These are phyloP conservation scores for Colletotrichum limetticola DNA, from an alignment of 2,329 filamentous ascomycete species.

Conservation along the genomic window DNA sequence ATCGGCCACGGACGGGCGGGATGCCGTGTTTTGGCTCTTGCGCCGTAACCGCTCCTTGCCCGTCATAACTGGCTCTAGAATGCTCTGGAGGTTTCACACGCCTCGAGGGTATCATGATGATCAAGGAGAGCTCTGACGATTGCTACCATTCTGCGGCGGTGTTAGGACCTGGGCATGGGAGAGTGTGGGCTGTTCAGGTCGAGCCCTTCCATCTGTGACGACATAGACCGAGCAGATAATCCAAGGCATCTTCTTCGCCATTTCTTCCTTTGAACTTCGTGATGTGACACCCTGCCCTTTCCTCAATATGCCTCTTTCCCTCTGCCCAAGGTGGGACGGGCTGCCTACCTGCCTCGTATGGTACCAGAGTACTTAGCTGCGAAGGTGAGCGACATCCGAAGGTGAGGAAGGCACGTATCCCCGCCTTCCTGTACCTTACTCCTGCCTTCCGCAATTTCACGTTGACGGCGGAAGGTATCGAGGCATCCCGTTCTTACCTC, in stretches of 20 bases:
- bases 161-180: not conserved
- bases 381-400: not conserved
- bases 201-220: not conserved
- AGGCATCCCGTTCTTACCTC: not conserved
- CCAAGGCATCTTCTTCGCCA: conserved; percentile 15
- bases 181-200: not conserved
- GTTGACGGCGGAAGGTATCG: no score
- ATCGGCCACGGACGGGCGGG: conserved; percentile 27
- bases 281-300: not conserved
- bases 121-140: conserved; percentile 72
- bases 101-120: conserved; percentile 52
- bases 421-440: not conserved
- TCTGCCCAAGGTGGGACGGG: no score
- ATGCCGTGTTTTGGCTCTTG: conserved; percentile 38
- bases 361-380: not conserved
- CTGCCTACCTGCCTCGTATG: no score
- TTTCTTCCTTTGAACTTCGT: not conserved
- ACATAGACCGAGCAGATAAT: conserved; percentile 14
- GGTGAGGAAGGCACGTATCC: not conserved
- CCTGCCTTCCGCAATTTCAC: no score
- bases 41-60: conserved; percentile 52
- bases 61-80: conserved; percentile 51
- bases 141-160: conserved; percentile 25
- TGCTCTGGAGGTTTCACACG: conserved; percentile 40
- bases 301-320: not conserved